A percentile compares a stretch with the other conserved stretches of the same genome.
These are phyloP conservation scores for Fistulinella prunicolor DNA, from an alignment of 768 basidiomycete species.

Conservation along the genomic window DNA sequence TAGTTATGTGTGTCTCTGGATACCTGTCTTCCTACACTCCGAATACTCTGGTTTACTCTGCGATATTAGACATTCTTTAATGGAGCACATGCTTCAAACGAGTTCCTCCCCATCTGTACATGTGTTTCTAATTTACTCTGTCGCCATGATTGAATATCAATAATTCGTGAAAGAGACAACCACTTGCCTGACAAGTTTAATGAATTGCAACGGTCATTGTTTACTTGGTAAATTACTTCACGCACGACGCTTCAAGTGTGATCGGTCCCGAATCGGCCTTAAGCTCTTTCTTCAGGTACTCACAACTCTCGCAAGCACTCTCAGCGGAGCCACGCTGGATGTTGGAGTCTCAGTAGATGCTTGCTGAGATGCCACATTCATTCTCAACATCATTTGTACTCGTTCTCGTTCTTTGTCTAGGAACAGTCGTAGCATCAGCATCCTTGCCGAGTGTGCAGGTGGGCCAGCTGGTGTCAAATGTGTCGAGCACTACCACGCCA, in stretches of 20 bases:
- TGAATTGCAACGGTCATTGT: not conserved
- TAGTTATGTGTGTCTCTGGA: slow-evolving; percentile 39
- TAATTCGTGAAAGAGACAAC: too few relatives aligned
- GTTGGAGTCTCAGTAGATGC: slow-evolving; percentile 13
- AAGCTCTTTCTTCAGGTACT: not conserved
- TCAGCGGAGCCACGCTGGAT: slow-evolving; percentile 14
- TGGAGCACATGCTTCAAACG: not conserved
- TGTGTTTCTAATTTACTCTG: not conserved
- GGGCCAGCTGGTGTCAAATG: slow-evolving; percentile 9
- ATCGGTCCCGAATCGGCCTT: not conserved
- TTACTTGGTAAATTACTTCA: not conserved
- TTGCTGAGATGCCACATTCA: slow-evolving; percentile 18
- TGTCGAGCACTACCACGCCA: slow-evolving; percentile 17
- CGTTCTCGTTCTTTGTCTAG: slow-evolving; percentile 10
- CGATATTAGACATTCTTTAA: slow-evolving; percentile 7
- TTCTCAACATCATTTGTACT: slow-evolving; percentile 9
- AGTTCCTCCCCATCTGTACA: not conserved
- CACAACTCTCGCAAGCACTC: not conserved
- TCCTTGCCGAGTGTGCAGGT: slow-evolving; percentile 13
- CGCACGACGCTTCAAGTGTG: not conserved
- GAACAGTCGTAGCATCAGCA: slow-evolving; percentile 9
- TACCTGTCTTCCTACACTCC: slow-evolving; percentile 31
- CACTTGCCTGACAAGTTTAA: too few relatives aligned
- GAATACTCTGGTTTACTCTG: slow-evolving; percentile 12
- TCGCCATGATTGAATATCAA: not conserved